Evolutionary conservation across 177 flowering plant genomes (phyloP).

Genomic region (Vitis hybrid): DNA sequence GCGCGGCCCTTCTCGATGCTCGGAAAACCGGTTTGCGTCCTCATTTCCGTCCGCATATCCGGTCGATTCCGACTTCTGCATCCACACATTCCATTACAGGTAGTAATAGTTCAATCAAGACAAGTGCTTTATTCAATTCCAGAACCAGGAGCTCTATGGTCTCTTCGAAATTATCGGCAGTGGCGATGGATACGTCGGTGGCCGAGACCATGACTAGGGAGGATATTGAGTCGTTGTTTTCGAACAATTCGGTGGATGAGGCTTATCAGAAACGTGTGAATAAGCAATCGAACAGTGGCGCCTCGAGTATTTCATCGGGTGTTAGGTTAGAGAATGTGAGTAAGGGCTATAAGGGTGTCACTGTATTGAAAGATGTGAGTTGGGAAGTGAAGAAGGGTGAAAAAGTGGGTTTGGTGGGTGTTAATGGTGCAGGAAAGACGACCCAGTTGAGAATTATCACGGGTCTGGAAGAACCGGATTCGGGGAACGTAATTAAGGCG

Average conservation of each 20-base stretch:
- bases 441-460: slow-evolving; percentile 93
- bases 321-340: slow-evolving; percentile 85
- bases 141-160: slow-evolving; percentile 12
- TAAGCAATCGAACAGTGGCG: slow-evolving; percentile 50
- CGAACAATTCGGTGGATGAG: slow-evolving; percentile 27
- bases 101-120: slow-evolving; percentile 12
- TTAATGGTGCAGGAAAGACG: slow-evolving; percentile 98
- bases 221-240: slow-evolving; percentile 74
- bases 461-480: slow-evolving; percentile 91
- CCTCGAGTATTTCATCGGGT: slow-evolving; percentile 84
- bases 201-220: slow-evolving; percentile 18
- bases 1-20: slow-evolving; percentile 33
- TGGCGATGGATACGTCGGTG: slow-evolving; percentile 28
- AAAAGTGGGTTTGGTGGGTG: slow-evolving; percentile 95
- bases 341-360: slow-evolving; percentile 80
- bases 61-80: slow-evolving; percentile 26
- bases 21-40: slow-evolving; percentile 30
- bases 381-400: slow-evolving; percentile 99
- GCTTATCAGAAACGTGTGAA: slow-evolving; percentile 22
- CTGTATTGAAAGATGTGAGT: slow-evolving; percentile 76
- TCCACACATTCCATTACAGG: slow-evolving; percentile 15
- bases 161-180: slow-evolving; percentile 33
- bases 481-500: slow-evolving; percentile 89
- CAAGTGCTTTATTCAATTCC: slow-evolving; percentile 14
- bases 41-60: slow-evolving; percentile 17